These are phyloP conservation scores for Triticum timopheevii DNA, from an alignment of 176 grass and related monocot genomes.

Conservation along the genomic window DNA sequence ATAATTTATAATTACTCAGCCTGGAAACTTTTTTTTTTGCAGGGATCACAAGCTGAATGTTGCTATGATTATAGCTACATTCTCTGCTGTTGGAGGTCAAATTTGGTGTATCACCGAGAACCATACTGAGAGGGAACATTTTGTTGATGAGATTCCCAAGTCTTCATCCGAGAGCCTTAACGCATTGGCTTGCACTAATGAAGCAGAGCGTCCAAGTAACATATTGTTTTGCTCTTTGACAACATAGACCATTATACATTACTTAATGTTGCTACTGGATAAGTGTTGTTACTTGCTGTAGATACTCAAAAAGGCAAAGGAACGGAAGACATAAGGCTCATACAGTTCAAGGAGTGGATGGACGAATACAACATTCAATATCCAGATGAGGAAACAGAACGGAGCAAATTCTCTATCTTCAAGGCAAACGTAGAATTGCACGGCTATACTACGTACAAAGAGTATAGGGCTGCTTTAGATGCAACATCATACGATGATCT, in stretches of 20 bases:
- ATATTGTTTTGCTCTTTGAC: no score
- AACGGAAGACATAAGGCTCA: not conserved
- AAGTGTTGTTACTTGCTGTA: not conserved
- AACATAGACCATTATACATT: no score
- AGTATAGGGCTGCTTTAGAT: not conserved
- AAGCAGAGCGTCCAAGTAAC: no score
- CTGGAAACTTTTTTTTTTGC: not conserved
- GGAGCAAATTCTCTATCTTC: not conserved
- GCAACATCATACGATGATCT: not conserved
- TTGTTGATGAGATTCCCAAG: not conserved
- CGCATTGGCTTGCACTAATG: not conserved
- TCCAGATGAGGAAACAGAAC: not conserved
- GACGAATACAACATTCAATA: not conserved
- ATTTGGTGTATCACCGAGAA: not conserved
- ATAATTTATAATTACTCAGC: no score
- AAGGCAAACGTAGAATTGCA: not conserved
- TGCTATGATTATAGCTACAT: not conserved
- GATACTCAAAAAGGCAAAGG: not conserved
- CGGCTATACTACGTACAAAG: not conserved
- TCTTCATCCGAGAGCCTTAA: not conserved
- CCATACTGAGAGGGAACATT: not conserved
- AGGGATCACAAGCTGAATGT: not conserved
- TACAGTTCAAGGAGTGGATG: not conserved
- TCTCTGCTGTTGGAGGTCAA: not conserved
- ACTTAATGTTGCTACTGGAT: no score